These are phyloP conservation scores for Tylopilus sp. DNA, from an alignment of 768 basidiomycete species.

Conservation along the genomic window DNA sequence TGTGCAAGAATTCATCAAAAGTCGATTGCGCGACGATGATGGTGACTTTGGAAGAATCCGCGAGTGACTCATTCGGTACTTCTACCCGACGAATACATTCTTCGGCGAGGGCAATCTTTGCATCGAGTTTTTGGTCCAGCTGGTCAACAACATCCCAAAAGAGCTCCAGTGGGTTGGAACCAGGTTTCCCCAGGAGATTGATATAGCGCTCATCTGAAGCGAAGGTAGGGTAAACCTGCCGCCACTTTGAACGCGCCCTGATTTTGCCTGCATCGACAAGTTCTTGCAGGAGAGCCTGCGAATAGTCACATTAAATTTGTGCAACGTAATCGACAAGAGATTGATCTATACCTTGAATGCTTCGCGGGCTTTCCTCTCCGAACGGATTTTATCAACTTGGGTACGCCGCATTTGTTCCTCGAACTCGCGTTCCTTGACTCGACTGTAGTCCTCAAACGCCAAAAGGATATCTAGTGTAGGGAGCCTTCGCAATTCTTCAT, in stretches of 20 bases:
- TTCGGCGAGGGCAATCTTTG: slow-evolving; percentile 68
- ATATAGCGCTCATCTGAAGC: slow-evolving; percentile 79
- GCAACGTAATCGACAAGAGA: neutral
- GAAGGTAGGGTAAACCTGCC: slow-evolving; percentile 77
- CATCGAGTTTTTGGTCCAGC: slow-evolving; percentile 81
- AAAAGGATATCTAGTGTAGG: slow-evolving; percentile 90
- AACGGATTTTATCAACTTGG: slow-evolving; percentile 80
- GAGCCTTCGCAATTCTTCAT: slow-evolving; percentile 73
- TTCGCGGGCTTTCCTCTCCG: slow-evolving; percentile 87
- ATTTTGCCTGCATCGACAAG: slow-evolving; percentile 65
- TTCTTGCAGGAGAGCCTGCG: slow-evolving; percentile 65
- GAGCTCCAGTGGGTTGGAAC: slow-evolving; percentile 91
- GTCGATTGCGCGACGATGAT: slow-evolving; percentile 54
- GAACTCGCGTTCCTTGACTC: slow-evolving; percentile 85
- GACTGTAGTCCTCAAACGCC: slow-evolving; percentile 92
- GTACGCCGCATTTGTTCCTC: slow-evolving; percentile 80
- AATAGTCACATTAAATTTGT: neutral
- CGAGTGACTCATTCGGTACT: slow-evolving; percentile 28
- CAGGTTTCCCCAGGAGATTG: slow-evolving; percentile 85
- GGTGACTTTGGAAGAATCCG: slow-evolving; percentile 34
- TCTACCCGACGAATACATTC: slow-evolving; percentile 49
- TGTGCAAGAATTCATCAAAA: slow-evolving; percentile 56
- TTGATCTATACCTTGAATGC: slow-evolving; percentile 70
- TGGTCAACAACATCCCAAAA: slow-evolving; percentile 94
- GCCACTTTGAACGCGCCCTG: slow-evolving; percentile 88